Percentiles rank a stretch among this genome's conserved stretches.
phyloP scores from a whole-genome alignment of 352 stramenopile genomes.

The Halophytophthora batemanensis region DNA sequence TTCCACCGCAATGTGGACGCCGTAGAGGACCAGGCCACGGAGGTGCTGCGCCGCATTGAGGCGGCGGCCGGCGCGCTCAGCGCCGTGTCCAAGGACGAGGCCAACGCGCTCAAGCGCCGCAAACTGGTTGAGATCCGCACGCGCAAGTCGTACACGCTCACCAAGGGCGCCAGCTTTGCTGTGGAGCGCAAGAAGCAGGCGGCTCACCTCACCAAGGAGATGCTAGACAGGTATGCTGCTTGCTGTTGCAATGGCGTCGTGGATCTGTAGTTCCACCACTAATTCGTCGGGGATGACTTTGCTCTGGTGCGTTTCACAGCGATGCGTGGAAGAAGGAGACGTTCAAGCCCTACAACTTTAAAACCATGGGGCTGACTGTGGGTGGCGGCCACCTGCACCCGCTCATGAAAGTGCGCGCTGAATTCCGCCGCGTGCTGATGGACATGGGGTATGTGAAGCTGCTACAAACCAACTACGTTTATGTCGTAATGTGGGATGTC shows the following conservation, averaged over 20 bases:
- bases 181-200: slow-evolving; percentile 94
- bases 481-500: neutral
- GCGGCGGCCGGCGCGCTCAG: slow-evolving; percentile 48
- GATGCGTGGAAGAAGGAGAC: slow-evolving; percentile 94
- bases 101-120: slow-evolving; percentile 78
- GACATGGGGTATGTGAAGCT: slow-evolving; percentile 92
- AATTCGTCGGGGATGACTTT: slow-evolving; percentile 8
- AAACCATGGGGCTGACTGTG: slow-evolving; percentile 92
- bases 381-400: slow-evolving; percentile 97
- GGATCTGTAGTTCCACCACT: neutral
- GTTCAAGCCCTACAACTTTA: slow-evolving; percentile 99
- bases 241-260: neutral
- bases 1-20: slow-evolving; percentile 79
- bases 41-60: slow-evolving; percentile 88
- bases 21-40: slow-evolving; percentile 64
- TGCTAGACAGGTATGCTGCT: slow-evolving; percentile 90
- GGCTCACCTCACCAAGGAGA: slow-evolving; percentile 98
- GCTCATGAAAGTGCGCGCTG: slow-evolving; percentile 96
- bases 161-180: slow-evolving; percentile 91
- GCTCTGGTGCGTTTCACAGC: slow-evolving; percentile 17
- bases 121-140: slow-evolving; percentile 79
- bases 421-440: slow-evolving; percentile 99
- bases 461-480: neutral
- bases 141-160: slow-evolving; percentile 95
- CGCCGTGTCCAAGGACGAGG: slow-evolving; percentile 68